Evolutionary conservation across 768 basidiomycete genomes (phyloP), one percentile per base, ranked within the genome.

Genomic region (Panus rudis): DNA sequence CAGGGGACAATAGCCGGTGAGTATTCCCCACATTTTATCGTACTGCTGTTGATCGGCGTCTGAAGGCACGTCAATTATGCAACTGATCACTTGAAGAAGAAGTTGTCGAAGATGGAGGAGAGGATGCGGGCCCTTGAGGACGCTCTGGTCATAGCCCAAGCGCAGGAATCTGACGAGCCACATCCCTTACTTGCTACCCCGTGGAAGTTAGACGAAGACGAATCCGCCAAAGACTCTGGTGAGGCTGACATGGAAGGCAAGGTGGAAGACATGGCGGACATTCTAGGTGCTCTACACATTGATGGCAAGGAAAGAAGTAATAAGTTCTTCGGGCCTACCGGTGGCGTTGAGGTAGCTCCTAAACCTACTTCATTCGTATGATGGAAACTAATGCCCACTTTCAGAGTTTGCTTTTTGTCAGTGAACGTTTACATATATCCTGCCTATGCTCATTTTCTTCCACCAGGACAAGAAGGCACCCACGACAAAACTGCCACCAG

Each of bases 41-140:
- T 6, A 20, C 14, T 19, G 12, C 3, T 26, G 11, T 21, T 24
- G 24, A 41, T 41, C 22, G 7, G 8, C n/a, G 26, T 24, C 28
- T 21, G 7, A 45, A 75, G 74, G 35, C 76, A 77, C 47, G 75
- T 78, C 8, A 52, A 70, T 12, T 70, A 70, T 2, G 75, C 74
- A 7, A 72, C 73, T 25, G 75, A 73, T 43, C 75, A 73, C 53
- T 66, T 78, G 23, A 69, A 65, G n/a, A 61, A 63, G 37, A 73
- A 72, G 57, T 57, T 73, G 35, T 48, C 55, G 13, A 65, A 61
- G 41, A 59, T 77, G 57, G 70, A 76, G 46, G 68, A 70, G 6
- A 66, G 75, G 1, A 75, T 76, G 67, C 70, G 65, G 47, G 67
- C 68, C 3, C 61, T 79, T 17, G 76, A 80, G 54, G 75, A 76